Conservation (phyloP, 1,139 yeast species). For the Sugiyamaella pinicola region DNA sequence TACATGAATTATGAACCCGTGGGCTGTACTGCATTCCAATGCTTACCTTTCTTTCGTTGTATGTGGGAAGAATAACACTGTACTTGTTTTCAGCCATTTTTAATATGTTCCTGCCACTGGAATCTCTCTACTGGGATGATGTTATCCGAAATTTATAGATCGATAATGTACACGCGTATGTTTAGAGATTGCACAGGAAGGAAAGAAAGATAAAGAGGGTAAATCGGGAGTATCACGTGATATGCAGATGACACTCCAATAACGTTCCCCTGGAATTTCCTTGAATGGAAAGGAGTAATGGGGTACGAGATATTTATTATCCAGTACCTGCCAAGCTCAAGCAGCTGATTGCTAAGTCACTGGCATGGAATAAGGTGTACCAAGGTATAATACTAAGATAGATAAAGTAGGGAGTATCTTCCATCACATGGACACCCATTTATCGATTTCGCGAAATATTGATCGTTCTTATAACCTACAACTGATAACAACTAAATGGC, state of each 20-base stretch:
- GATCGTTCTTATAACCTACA: no score
- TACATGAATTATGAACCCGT: not conserved
- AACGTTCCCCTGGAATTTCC: conserved; percentile 3
- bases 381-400: no score
- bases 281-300: not conserved
- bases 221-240: not conserved
- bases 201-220: not conserved
- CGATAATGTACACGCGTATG: conserved; percentile 6
- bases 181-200: not conserved
- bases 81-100: conserved; percentile 52
- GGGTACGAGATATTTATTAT: no score
- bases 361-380: no score
- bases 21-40: not conserved
- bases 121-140: no score
- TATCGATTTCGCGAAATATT: no score
- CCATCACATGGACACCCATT: no score
- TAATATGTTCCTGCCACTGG: not conserved
- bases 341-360: no score
- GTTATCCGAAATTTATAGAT: not conserved
- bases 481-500: no score
- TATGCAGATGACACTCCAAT: not conserved
- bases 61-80: conserved; percentile 77
- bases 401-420: no score
- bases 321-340: no score
- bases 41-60: conserved; percentile 63